Evolutionary conservation across 2,329 filamentous ascomycete genomes (phyloP).

Genomic region (Colletotrichum limetticola): DNA sequence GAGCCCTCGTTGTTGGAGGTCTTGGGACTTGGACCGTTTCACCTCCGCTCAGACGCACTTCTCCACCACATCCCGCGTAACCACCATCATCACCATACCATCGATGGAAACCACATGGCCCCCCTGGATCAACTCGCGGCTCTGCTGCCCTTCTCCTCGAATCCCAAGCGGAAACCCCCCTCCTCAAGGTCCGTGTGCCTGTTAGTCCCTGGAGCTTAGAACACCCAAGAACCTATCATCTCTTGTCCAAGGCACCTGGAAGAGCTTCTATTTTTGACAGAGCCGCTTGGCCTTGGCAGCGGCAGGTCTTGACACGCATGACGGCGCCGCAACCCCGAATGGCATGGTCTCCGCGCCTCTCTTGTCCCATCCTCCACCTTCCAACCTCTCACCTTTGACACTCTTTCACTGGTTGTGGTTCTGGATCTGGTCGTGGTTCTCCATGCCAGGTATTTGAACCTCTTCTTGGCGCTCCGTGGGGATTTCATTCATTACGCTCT

Average conservation of each 20-base stretch:
- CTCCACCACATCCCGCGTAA: constrained; percentile 1
- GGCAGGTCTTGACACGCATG: constrained; percentile 29
- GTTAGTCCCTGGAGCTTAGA: background rate
- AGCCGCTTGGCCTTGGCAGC: constrained; percentile 26
- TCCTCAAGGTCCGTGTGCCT: background rate
- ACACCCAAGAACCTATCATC: constrained; percentile 14
- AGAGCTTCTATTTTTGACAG: constrained; percentile 32
- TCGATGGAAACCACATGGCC: background rate
- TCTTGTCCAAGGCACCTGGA: constrained; percentile 2
- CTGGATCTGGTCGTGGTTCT: background rate
- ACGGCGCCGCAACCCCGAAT: constrained; percentile 16
- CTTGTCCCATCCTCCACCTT: background rate
- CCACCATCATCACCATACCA: background rate
- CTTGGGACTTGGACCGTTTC: constrained; percentile 34
- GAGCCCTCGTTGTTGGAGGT: constrained; percentile 13
- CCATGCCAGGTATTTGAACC: constrained; percentile 14
- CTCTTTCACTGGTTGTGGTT: background rate
- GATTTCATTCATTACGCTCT: constrained; percentile 29
- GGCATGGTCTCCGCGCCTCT: background rate
- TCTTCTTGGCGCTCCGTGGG: constrained; percentile 17
- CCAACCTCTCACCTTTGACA: background rate
- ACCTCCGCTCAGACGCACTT: constrained; percentile 31
- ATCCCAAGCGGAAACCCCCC: background rate
- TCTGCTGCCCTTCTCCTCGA: background rate
- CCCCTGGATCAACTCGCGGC: background rate